phyloP scores from a whole-genome alignment of 305 asterid genomes.

The Fraxinus velutina region DNA sequence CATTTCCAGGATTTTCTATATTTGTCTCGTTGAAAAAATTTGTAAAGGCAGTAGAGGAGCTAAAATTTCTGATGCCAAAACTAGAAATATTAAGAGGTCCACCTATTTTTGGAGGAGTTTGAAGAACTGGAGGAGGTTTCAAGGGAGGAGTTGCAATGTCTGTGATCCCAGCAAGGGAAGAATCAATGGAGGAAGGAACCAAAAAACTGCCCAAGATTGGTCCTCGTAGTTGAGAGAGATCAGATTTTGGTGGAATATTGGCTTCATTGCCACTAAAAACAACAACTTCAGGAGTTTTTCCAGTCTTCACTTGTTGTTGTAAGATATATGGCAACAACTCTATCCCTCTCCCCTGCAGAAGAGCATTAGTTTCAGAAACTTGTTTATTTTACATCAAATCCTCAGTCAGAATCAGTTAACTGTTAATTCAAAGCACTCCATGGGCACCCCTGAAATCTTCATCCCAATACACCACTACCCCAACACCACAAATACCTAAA shows the following conservation, averaged over 20 bases:
- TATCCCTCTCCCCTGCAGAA: constrained; percentile 64
- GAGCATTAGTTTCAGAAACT: background rate
- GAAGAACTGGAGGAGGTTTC: constrained; percentile 20
- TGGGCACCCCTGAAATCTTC: background rate
- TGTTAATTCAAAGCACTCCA: background rate
- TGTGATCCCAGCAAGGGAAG: constrained; percentile 17
- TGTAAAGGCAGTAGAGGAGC: constrained; percentile 20
- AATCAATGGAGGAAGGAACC: constrained; percentile 28
- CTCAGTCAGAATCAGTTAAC: background rate
- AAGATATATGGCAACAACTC: constrained; percentile 68
- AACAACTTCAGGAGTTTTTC: constrained; percentile 50
- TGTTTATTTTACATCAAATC: background rate
- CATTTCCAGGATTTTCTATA: constrained; percentile 23
- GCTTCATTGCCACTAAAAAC: constrained; percentile 25
- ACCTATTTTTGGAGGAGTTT: constrained; percentile 19
- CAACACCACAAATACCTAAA: background rate
- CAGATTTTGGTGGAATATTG: constrained; percentile 31
- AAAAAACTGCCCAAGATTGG: constrained; percentile 58
- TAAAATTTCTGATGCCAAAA: constrained; percentile 20
- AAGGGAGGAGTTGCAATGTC: constrained; percentile 21
- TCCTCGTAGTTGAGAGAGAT: constrained; percentile 39
- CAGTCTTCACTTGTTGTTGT: constrained; percentile 65
- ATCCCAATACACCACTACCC: background rate
- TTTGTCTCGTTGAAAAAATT: constrained; percentile 26
- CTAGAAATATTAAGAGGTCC: constrained; percentile 19